A percentile compares a stretch with the other conserved stretches of the same genome.
phyloP scores from a whole-genome alignment of 352 stramenopile species.

The Phytophthora vignae region DNA sequence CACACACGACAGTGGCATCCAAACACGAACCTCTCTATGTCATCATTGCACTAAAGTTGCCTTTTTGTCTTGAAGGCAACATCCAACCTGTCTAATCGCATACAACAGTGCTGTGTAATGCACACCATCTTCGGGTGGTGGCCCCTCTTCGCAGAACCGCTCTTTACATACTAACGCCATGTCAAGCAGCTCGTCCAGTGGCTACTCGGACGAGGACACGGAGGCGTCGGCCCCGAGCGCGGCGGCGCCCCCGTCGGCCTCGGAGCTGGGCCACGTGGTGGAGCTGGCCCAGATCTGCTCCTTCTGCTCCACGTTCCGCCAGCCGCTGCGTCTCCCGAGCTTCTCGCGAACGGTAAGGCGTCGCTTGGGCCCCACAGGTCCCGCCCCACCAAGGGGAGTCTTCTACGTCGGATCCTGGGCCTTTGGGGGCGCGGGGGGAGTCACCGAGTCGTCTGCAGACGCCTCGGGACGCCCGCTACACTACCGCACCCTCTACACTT shows the following conservation, averaged over 20 bases:
- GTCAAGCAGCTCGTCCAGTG: conserved; percentile 59
- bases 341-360: conserved; percentile 80
- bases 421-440: conserved; percentile 11
- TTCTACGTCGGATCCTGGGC: conserved; percentile 16
- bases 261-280: conserved; percentile 43
- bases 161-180: conserved; percentile 42
- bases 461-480: conserved; percentile 12
- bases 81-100: not conserved
- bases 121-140: not conserved
- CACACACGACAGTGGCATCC: not conserved
- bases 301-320: conserved; percentile 80
- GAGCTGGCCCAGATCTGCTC: conserved; percentile 80
- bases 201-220: conserved; percentile 46
- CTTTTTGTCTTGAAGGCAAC: not conserved
- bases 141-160: conserved; percentile 29
- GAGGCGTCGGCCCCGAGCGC: conserved; percentile 20
- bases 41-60: not conserved
- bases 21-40: conserved; percentile 11
- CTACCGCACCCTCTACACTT: conserved; percentile 26
- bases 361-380: not conserved
- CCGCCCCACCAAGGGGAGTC: not conserved
- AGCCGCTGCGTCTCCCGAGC: conserved; percentile 68
- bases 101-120: too few species aligned
- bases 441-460: conserved; percentile 3
- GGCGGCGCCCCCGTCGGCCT: conserved; percentile 18